Conservation (phyloP, 768 basidiomycete genomes). For the Trametopsis cervina region DNA sequence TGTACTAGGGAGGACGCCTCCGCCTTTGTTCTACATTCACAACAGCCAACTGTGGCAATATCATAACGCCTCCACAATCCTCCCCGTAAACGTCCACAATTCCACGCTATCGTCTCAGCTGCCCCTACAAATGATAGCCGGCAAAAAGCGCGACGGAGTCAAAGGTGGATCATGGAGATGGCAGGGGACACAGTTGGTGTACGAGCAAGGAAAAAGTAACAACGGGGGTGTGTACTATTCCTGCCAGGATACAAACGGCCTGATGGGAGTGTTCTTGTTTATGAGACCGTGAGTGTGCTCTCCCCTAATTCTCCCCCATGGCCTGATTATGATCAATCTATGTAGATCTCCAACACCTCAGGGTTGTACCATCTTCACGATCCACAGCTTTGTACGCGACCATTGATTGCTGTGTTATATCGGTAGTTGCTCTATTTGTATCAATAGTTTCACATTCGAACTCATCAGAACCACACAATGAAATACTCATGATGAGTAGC, state of each 20-base stretch:
- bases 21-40: constrained; percentile 49
- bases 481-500: background rate
- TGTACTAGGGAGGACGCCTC: constrained; percentile 23
- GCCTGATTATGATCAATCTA: background rate
- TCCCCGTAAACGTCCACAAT: constrained; percentile 48
- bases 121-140: constrained; percentile 43
- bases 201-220: constrained; percentile 33
- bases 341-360: constrained; percentile 30
- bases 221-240: constrained; percentile 39
- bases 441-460: background rate
- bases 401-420: constrained; percentile 4
- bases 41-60: constrained; percentile 45
- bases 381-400: constrained; percentile 33
- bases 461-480: too few relatives aligned
- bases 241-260: constrained; percentile 28
- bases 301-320: background rate
- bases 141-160: constrained; percentile 32
- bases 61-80: constrained; percentile 49
- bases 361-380: constrained; percentile 35
- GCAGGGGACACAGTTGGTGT: constrained; percentile 45
- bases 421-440: background rate
- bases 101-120: constrained; percentile 34
- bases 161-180: constrained; percentile 45
- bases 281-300: constrained; percentile 36
- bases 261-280: constrained; percentile 42